A percentile compares a stretch with the other conserved stretches of the same genome.
Evolutionary conservation across 345 rosid genomes (phyloP).

Genomic region (Chamaenerion angustifolium): DNA sequence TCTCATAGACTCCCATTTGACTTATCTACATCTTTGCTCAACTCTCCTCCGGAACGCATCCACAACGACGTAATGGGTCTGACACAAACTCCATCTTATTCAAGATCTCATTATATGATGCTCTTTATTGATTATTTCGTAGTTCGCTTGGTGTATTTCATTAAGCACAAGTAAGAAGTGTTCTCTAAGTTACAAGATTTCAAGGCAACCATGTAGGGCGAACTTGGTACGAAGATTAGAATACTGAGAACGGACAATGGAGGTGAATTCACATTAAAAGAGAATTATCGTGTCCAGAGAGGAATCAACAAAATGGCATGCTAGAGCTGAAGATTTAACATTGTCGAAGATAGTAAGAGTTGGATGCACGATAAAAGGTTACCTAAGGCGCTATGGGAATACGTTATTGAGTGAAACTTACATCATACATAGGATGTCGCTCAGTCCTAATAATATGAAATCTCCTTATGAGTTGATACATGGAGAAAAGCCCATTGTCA

Average conservation of each 20-base stretch:
- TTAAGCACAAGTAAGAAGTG: conserved; percentile 1
- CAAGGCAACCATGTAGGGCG: conserved; percentile 1
- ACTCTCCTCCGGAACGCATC: conserved; percentile 1
- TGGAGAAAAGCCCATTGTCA: too few species aligned
- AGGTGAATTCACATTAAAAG: conserved; percentile 3
- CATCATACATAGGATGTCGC: conserved; percentile 4
- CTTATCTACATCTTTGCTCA: background rate
- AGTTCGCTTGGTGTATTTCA: conserved; percentile 3
- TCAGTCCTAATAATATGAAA: too few species aligned
- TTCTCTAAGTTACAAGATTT: too few species aligned
- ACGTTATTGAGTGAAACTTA: conserved; percentile 5
- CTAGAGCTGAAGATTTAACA: conserved; percentile 7
- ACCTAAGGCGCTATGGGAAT: conserved; percentile 1
- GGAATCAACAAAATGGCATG: conserved; percentile 5
- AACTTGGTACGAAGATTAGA: background rate
- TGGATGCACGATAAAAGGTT: too few species aligned
- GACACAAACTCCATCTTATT: background rate
- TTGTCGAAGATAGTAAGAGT: background rate
- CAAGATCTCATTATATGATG: background rate
- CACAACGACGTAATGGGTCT: too few species aligned
- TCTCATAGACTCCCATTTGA: conserved; percentile 11
- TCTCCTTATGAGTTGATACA: too few species aligned
- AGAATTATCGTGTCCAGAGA: conserved; percentile 3
- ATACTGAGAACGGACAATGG: background rate
- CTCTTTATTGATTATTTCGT: background rate